Percentiles rank a stretch among this genome's conserved stretches.
These are phyloP conservation scores for Geotrichum siamense DNA, from an alignment of 1,139 yeast genomes.

Conservation along the genomic window DNA sequence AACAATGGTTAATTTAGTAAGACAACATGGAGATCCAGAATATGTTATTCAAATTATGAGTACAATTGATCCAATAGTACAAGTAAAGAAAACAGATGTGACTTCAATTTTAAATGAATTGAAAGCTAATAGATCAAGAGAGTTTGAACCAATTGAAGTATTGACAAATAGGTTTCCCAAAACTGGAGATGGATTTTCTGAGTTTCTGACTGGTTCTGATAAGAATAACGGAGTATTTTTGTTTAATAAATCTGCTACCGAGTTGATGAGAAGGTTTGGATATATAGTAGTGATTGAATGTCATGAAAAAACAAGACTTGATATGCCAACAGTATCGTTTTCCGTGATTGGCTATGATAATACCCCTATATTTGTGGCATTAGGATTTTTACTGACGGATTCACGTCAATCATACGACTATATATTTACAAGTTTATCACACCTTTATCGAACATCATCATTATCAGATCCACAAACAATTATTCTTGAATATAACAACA, in stretches of 20 bases:
- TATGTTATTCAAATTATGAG: neutral
- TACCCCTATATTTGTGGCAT: neutral
- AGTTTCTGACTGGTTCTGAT: conserved; percentile 4
- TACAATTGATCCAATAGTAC: neutral
- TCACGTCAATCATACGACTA: neutral
- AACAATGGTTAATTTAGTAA: neutral
- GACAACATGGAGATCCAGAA: neutral
- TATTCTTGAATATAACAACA: neutral
- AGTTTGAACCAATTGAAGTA: neutral
- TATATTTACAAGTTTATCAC: neutral
- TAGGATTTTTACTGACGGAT: neutral
- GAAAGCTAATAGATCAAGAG: neutral
- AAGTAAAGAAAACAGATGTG: neutral
- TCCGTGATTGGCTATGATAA: neutral
- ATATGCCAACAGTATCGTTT: neutral
- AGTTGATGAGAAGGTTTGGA: neutral
- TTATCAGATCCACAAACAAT: conserved; percentile 2
- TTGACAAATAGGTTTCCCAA: conserved; percentile 4
- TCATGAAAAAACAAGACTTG: neutral
- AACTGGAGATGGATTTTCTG: conserved; percentile 4
- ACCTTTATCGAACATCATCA: neutral
- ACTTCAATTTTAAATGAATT: neutral
- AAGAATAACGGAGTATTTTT: conserved; percentile 1
- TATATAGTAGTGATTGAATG: neutral
- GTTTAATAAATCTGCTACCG: conserved; percentile 1